Percentiles rank a stretch among this genome's conserved stretches.
Evolutionary conservation across 805 yeast genomes (phyloP).

Genomic region (Candida cerambycidarum): DNA sequence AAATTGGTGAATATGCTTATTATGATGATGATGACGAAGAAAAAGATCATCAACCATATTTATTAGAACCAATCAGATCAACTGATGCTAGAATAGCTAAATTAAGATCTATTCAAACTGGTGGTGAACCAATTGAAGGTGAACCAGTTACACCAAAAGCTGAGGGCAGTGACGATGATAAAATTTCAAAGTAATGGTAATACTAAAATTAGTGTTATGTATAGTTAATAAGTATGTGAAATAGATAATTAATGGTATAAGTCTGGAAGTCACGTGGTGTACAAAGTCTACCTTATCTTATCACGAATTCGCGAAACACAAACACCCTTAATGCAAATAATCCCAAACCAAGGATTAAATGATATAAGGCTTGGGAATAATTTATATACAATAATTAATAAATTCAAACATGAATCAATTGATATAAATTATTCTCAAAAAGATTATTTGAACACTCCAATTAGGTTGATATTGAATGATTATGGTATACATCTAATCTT

Average conservation of each 20-base stretch:
- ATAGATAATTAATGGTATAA: conserved; percentile 2
- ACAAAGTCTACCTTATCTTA: background rate
- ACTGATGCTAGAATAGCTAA: conserved; percentile 39
- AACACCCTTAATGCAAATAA: conserved; percentile 10
- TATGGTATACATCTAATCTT: conserved; percentile 29
- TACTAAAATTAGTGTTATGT: too few species aligned
- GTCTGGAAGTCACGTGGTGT: too few species aligned
- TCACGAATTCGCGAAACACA: background rate
- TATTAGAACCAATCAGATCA: conserved; percentile 79
- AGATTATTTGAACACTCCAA: conserved; percentile 32
- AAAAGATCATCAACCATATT: conserved; percentile 40
- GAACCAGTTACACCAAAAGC: conserved; percentile 17
- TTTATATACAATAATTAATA: conserved; percentile 27
- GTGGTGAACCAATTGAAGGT: conserved; percentile 14
- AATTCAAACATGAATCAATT: conserved; percentile 28
- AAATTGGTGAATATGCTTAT: conserved; percentile 88
- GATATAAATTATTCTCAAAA: conserved; percentile 24
- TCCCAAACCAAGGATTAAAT: conserved; percentile 39
- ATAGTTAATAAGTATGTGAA: background rate
- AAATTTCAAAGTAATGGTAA: conserved; percentile 10
- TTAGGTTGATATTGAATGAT: conserved; percentile 14
- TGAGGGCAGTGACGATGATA: conserved; percentile 18
- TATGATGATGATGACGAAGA: conserved; percentile 52
- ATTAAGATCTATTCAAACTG: conserved; percentile 26
- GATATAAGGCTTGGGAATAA: conserved; percentile 28